Evolutionary conservation across 148 eudicot species (phyloP), one percentile per base, ranked within the genome.

Genomic region (Polygonum aviculare): DNA sequence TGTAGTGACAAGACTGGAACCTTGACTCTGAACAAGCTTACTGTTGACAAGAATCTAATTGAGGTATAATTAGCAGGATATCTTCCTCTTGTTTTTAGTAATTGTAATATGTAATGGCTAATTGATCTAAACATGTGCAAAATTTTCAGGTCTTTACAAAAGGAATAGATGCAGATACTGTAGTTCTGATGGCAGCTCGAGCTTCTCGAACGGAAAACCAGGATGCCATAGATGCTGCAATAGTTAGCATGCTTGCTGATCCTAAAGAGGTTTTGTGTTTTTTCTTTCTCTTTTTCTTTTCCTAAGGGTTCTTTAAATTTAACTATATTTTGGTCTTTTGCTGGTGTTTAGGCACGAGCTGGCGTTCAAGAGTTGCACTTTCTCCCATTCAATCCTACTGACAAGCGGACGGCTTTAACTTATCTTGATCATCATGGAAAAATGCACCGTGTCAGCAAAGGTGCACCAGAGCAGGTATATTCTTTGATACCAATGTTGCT

Each of bases 381-480:
- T 80, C 84, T 95, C 59, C 99, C 99, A 38, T 95, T 95, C 80
- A 95, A 95, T 77, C 99, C 99, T 45, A 95, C 99, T 77, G 98
- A 95, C 78, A 95, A 95, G 83, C 81, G 99, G 74, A 95, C 99
- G 48, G 99, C 99, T 47, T 83, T 95, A 80, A 95, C 99, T 79
- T 95, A 95, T 67, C 60, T 93, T 47, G 98, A 93, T 77, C 26
- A 88, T 38, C 83, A 93, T n/a, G 98, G 98, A 67, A 91, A 88
- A 88, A 82, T 84, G 99, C 97, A 95, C 77, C 85, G 99, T 71
- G 99, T 92, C 76, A 95, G 99, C 85, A 95, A 95, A 93, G 99
- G 99, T 78, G 99, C 99, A 77, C 99, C 99, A 0, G 99, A 95
- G 85, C 99, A 95, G 97, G 99, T 95, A 87, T 69, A 35, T 21